Base-by-base conservation (phyloP, 202 grass and related monocot genomes). In the Sporobolus alterniflorus region DNA sequence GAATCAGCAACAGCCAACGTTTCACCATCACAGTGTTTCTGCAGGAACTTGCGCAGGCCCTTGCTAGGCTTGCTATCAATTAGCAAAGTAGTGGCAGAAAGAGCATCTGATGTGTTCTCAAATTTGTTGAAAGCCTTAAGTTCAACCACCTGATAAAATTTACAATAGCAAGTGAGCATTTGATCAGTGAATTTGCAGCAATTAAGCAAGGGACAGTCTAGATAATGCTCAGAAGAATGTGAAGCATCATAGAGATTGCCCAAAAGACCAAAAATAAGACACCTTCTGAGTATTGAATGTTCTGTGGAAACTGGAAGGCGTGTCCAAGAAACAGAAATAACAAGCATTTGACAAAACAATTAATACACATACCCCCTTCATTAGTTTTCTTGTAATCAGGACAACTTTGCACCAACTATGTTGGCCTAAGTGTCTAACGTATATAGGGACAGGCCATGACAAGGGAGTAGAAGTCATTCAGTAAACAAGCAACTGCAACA, bases 61-160 rank as follows among this genome's bases (percentile, higher is more conserved):
- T 94, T 97, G 85, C 87, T 97, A 9, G 91, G 89, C 87, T 97
- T 97, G 80, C 91, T 89, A 78, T 97, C 94, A 82, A 97, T 94
- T 56, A 97, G 57, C 48, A 94, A 74, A 40, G 94, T 97, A 5
- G 89, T 82, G 1, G 91, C 85, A 61, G 89, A 89, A 63, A 97
- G 74, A 65, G 94, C 91, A 31, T 97, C 91, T 2, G 91, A 90
- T 9, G 91, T 94, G 46, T 92, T 94, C 83, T 97, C 91, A 42
- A 97, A 97, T 80, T 97, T 94, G 72, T 63, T 90, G 63, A 97
- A 97, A 75, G 91, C 89, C 91, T 97, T 86, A 32, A 97, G 83
- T 80, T 97, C 89, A 60, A 97, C 94, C 42, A 97, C 92, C 94
- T 97, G 62, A 84, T 9, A 86, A 68, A 62, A 74, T 61, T 13